Evolutionary conservation across 2,329 filamentous ascomycete genomes (phyloP), one percentile per base, ranked within the genome.

Genomic region (Pyrenophora seminiperda): DNA sequence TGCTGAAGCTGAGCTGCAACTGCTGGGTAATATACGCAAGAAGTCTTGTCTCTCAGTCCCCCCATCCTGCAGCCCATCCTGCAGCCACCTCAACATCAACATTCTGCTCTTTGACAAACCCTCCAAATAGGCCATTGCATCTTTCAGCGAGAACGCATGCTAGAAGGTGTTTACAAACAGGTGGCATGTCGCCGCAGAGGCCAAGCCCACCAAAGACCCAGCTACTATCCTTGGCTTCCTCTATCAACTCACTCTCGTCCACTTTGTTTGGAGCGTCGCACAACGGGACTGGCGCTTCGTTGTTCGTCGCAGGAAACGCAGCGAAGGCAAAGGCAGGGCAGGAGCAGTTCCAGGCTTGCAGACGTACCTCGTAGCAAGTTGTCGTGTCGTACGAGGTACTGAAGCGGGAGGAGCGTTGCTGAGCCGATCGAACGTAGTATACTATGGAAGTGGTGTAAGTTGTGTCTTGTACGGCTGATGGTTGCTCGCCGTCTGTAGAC

Each of bases 101-200:
- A 32, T 67, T 64, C 62, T 76, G 78, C 60, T 82, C 79, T 49
- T 81, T 78, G 13, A 88, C 78, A 61, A 82, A 83, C 1, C 64
- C 63, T 4, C 78, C 81, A 59, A 94, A 81, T 20, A 85, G 70
- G 3, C 56, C 71, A 0, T 68, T 69, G 77, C 89, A 92, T 38
- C 79, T 77, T 68, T 90, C 86, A 5, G 81, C 86, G 47, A 97
- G 71, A 32, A 93, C 74, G 70, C 90, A 95, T 1, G 93, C 93
- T 13, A 97, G 81, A 4, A 97, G 73, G 73, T 99, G 93, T 75
- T 97, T 97, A 71, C 93, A 99, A 74, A 89, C 62, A 5, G 81
- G 80, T 45, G 84, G 82, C 50, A 81, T 75, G 30, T 73, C 66
- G 3, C 57, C 22, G 45, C 70, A 61, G 39, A 73, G 40, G 47